Evolutionary conservation across 305 asterid species (phyloP).

Genomic region (Plantago coronopus): DNA sequence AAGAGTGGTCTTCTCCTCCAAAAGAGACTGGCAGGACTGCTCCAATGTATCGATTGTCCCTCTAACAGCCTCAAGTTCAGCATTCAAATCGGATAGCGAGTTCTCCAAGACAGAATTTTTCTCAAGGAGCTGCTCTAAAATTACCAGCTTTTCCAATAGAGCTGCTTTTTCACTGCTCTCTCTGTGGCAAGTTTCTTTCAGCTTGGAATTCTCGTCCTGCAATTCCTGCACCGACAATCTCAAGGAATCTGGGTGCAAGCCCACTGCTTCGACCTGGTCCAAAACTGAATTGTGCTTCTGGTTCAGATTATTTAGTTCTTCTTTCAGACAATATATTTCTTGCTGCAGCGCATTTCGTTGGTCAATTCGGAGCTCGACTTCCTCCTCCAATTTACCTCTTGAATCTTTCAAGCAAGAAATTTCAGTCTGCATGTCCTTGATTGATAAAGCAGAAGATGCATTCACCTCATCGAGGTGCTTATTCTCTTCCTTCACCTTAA

Average conservation of each 20-base stretch:
- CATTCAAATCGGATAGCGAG: constrained; percentile 74
- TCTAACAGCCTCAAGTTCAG: constrained; percentile 76
- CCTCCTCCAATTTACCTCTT: constrained; percentile 71
- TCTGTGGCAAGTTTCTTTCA: constrained; percentile 52
- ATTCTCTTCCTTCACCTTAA: constrained; percentile 66
- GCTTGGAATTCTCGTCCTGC: constrained; percentile 53
- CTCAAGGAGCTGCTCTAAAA: constrained; percentile 78
- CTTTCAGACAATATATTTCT: constrained; percentile 89
- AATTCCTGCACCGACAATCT: constrained; percentile 59
- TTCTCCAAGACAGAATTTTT: constrained; percentile 80
- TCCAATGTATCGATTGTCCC: constrained; percentile 62
- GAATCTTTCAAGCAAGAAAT: constrained; percentile 55
- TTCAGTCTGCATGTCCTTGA: constrained; percentile 63
- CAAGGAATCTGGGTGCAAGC: constrained; percentile 58
- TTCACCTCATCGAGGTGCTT: constrained; percentile 54
- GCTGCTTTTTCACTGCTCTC: constrained; percentile 63
- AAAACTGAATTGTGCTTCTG: constrained; percentile 48
- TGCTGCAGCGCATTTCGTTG: constrained; percentile 94
- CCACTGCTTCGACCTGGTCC: constrained; percentile 68
- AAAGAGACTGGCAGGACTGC: constrained; percentile 57
- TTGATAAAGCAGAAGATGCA: constrained; percentile 58
- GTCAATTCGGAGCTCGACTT: constrained; percentile 83
- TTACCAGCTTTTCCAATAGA: constrained; percentile 63
- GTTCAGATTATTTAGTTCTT: constrained; percentile 71
- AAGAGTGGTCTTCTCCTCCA: constrained; percentile 61